A percentile compares a stretch with the other conserved stretches of the same genome.
These are phyloP conservation scores for Cytospora piceae DNA, from an alignment of 2,329 filamentous ascomycete species.

Conservation along the genomic window DNA sequence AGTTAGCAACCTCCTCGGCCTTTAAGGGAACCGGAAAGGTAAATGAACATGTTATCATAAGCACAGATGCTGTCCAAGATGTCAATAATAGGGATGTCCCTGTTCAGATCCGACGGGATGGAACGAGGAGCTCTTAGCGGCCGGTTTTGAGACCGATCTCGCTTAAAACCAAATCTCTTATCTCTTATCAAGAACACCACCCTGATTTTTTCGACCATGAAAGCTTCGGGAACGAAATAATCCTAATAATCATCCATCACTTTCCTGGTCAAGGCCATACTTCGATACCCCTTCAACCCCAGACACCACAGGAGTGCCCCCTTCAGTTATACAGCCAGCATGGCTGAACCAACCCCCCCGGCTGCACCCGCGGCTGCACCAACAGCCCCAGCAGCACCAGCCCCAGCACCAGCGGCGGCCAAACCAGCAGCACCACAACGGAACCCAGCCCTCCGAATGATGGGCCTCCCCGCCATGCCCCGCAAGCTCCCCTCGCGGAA, in stretches of 20 bases:
- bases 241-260: neutral
- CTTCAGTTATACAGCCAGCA: conserved; percentile 14
- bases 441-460: conserved; percentile 76
- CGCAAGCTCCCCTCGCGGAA: conserved; percentile 90
- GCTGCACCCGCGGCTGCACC: conserved; percentile 31
- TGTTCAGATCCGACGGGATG: neutral
- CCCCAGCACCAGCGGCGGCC: conserved; percentile 34
- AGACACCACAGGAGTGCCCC: neutral
- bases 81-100: neutral
- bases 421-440: conserved; percentile 43
- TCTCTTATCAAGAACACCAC: conserved; percentile 11
- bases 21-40: neutral
- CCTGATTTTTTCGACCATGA: conserved; percentile 18
- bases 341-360: conserved; percentile 27
- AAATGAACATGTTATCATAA: neutral
- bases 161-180: neutral
- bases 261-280: neutral
- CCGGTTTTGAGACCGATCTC: neutral
- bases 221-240: neutral
- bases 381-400: conserved; percentile 31
- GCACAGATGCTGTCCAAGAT: neutral
- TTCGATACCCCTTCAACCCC: neutral
- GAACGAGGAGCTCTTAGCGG: neutral
- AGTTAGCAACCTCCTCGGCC: too few relatives aligned
- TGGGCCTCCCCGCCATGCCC: conserved; percentile 84